These are phyloP conservation scores for Pythium pectinolyticum DNA, from an alignment of 352 stramenopile genomes.

Conservation along the genomic window DNA sequence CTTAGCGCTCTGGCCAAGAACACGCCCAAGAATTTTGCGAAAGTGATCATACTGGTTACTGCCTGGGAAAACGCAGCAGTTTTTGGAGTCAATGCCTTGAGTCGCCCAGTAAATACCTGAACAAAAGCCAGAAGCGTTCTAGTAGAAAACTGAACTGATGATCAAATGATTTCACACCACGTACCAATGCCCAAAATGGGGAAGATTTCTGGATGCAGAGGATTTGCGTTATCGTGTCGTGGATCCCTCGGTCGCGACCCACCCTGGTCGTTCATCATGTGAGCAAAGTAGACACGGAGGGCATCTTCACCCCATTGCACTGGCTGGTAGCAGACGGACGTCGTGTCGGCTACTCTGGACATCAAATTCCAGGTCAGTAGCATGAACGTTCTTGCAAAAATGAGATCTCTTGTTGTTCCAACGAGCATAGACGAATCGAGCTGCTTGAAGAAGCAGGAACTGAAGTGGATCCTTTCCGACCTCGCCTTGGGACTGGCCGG, in stretches of 20 bases:
- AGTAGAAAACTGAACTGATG: no score
- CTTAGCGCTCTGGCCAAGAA: conserved; percentile 1
- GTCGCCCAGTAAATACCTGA: conserved; percentile 20
- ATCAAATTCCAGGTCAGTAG: no score
- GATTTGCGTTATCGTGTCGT: no score
- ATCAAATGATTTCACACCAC: conserved; percentile 16
- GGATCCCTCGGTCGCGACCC: no score
- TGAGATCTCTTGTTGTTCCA: conserved; percentile 5
- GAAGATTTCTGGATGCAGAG: no score
- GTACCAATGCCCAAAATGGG: no score
- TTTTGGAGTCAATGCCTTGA: conserved; percentile 5
- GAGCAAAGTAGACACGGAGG: no score
- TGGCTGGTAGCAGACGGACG: no score
- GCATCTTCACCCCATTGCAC: no score
- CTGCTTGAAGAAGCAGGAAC: conserved; percentile 11
- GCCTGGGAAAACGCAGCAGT: conserved; percentile 19
- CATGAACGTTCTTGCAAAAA: conserved; percentile 30
- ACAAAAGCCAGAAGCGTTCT: not conserved
- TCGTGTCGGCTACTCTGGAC: no score
- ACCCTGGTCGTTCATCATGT: no score
- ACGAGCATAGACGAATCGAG: conserved; percentile 13
- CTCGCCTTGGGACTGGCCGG: not conserved
- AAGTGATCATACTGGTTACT: conserved; percentile 30
- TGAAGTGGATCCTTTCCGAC: conserved; percentile 20
- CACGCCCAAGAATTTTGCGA: conserved; percentile 11